These are phyloP conservation scores for Paecilomyces dactylethromorphus DNA, from an alignment of 2,329 filamentous ascomycete genomes.

Conservation along the genomic window DNA sequence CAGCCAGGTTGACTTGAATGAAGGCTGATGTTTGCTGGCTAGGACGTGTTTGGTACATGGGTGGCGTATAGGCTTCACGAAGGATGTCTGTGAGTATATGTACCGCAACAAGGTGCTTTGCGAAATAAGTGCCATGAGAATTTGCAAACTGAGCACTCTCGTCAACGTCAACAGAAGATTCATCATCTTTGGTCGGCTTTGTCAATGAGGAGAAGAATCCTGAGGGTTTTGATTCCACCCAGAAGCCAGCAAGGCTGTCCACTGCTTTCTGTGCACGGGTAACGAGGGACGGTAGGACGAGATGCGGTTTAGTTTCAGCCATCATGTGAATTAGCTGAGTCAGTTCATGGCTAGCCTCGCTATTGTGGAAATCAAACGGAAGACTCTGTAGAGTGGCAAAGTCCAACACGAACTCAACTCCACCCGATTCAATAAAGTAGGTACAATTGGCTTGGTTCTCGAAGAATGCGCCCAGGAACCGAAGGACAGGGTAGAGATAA, in stretches of 20 bases:
- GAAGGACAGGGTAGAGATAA: conserved; percentile 69
- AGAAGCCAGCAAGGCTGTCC: conserved; percentile 60
- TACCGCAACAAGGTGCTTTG: conserved; percentile 70
- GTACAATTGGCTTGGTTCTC: conserved; percentile 66
- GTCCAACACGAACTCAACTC: conserved; percentile 76
- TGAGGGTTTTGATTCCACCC: conserved; percentile 42
- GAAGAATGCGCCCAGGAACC: conserved; percentile 72
- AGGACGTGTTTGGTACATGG: conserved; percentile 58
- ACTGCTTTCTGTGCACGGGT: conserved; percentile 65
- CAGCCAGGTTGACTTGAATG: conserved; percentile 71
- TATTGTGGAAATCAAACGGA: conserved; percentile 64
- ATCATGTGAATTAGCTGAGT: conserved; percentile 69
- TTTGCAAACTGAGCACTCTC: conserved; percentile 30
- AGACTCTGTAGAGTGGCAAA: conserved; percentile 77
- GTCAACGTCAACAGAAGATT: conserved; percentile 12
- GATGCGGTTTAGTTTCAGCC: conserved; percentile 71
- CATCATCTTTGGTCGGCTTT: conserved; percentile 17
- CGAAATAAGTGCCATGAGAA: conserved; percentile 64
- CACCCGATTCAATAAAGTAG: conserved; percentile 70
- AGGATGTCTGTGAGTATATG: conserved; percentile 72
- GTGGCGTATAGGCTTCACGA: conserved; percentile 63
- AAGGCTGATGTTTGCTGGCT: conserved; percentile 57
- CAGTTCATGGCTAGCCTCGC: conserved; percentile 61
- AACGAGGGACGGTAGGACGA: conserved; percentile 75
- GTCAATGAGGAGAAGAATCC: conserved; percentile 68